Percentiles rank a stretch among this genome's conserved stretches.
phyloP scores from a whole-genome alignment of 2,329 filamentous ascomycete genomes.

The Phialophora expanda region DNA sequence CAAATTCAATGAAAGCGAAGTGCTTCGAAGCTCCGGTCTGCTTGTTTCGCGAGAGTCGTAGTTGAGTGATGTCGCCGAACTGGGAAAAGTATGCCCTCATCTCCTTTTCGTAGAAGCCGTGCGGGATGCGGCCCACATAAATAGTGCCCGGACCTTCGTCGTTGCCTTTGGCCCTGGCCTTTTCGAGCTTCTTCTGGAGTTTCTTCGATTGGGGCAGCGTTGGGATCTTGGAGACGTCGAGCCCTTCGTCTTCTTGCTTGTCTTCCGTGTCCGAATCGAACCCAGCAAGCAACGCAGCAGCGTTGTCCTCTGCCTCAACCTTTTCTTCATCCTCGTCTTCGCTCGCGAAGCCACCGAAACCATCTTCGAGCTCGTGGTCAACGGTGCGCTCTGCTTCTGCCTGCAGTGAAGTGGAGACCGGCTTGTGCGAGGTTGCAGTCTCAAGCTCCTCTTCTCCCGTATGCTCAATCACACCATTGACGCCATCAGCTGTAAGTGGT shows the following conservation, averaged over 20 bases:
- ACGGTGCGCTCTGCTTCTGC: constrained; percentile 39
- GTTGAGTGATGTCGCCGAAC: constrained; percentile 79
- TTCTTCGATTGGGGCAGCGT: constrained; percentile 52
- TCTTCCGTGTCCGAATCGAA: constrained; percentile 63
- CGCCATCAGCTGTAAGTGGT: constrained; percentile 43
- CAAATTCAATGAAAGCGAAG: constrained; percentile 93
- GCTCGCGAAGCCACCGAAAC: constrained; percentile 42
- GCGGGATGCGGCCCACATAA: constrained; percentile 86
- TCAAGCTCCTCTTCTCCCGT: constrained; percentile 33
- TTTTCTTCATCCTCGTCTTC: constrained; percentile 43
- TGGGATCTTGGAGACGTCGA: constrained; percentile 53
- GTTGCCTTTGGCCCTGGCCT: constrained; percentile 55
- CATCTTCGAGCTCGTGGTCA: constrained; percentile 39
- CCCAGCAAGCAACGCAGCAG: constrained; percentile 59
- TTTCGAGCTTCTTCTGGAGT: constrained; percentile 57
- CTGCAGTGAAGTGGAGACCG: constrained; percentile 34
- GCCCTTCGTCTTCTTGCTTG: constrained; percentile 50
- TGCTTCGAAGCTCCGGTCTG: constrained; percentile 91
- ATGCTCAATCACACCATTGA: constrained; percentile 44
- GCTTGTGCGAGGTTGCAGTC: constrained; percentile 31
- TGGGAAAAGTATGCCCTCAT: constrained; percentile 93
- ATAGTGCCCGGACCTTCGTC: constrained; percentile 70
- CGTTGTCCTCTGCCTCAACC: constrained; percentile 57
- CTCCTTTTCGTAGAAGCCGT: constrained; percentile 96
- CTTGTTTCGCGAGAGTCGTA: constrained; percentile 89